These are phyloP conservation scores for Fusarium ramigenum DNA, from an alignment of 2,329 filamentous ascomycete genomes.

Conservation along the genomic window DNA sequence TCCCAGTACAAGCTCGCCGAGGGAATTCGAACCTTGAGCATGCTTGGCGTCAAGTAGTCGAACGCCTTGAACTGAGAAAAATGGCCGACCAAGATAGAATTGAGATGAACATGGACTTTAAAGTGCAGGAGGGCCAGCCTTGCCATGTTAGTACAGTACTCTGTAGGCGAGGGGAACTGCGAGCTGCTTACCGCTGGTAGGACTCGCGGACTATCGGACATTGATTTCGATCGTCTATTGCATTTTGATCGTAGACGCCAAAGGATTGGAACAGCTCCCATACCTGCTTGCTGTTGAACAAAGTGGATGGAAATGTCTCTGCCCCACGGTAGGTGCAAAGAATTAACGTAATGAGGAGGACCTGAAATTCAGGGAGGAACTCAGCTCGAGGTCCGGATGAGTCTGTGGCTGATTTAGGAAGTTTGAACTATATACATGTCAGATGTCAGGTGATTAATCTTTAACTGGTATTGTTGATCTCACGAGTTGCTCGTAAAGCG, in stretches of 20 bases:
- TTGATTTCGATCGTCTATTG: background rate
- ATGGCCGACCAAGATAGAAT: background rate
- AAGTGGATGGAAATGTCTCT: background rate
- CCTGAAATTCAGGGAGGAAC: background rate
- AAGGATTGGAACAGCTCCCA: background rate
- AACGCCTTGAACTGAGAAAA: background rate
- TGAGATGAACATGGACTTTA: background rate
- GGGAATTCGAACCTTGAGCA: background rate
- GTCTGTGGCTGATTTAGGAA: fast-evolving
- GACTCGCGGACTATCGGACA: background rate
- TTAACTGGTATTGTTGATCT: background rate
- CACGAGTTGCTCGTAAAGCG: background rate
- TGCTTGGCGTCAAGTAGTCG: background rate
- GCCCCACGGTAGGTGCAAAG: background rate
- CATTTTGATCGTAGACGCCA: background rate
- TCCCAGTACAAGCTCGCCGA: background rate
- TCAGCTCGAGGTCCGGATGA: background rate
- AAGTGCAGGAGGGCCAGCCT: background rate
- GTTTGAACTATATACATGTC: background rate
- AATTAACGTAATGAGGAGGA: background rate
- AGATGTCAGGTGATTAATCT: background rate
- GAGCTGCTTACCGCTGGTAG: background rate
- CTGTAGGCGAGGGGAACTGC: no score
- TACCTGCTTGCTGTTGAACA: background rate
- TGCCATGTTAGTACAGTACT: background rate